A percentile compares a stretch with the other conserved stretches of the same genome.
These are phyloP conservation scores for Trichoderma polysporum DNA, from an alignment of 2,329 filamentous ascomycete species.

Conservation along the genomic window DNA sequence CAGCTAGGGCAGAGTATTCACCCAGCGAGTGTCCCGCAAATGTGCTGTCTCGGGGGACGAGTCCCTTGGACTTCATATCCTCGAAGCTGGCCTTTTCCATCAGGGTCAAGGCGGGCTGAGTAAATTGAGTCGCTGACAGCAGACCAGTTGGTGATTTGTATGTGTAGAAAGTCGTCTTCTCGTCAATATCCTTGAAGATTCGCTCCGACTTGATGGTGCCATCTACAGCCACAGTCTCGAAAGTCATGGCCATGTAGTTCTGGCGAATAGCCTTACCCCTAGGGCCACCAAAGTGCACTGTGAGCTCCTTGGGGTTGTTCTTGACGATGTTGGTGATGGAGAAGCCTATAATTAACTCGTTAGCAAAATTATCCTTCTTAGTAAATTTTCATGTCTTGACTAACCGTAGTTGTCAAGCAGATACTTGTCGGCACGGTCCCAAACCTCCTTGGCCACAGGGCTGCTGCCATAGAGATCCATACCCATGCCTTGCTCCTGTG, in stretches of 20 bases:
- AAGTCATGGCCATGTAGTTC: conserved; percentile 99
- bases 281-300: conserved; percentile 95
- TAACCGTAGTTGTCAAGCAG: conserved; percentile 97
- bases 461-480: conserved; percentile 98
- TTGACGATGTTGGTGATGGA: conserved; percentile 98
- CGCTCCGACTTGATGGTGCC: conserved; percentile 96
- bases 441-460: conserved; percentile 91
- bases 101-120: conserved; percentile 90
- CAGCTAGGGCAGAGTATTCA: conserved; percentile 96
- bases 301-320: conserved; percentile 99
- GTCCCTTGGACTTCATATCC: conserved; percentile 96
- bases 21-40: conserved; percentile 97
- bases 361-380: background rate
- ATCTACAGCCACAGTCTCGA: conserved; percentile 93
- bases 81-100: conserved; percentile 99
- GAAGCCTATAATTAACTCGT: conserved; percentile 58
- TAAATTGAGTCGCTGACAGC: conserved; percentile 96
- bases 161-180: conserved; percentile 92
- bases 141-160: conserved; percentile 94
- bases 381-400: conserved; percentile 28
- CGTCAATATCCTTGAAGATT: conserved; percentile 97
- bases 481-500: conserved; percentile 98
- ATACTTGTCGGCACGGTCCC: conserved; percentile 96
- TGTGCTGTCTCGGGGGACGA: conserved; percentile 93
- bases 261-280: conserved; percentile 95